Evolutionary conservation across 108 stramenopile species (phyloP), one percentile per base, ranked within the genome.

Genomic region (Aureococcus anophagefferens): DNA sequence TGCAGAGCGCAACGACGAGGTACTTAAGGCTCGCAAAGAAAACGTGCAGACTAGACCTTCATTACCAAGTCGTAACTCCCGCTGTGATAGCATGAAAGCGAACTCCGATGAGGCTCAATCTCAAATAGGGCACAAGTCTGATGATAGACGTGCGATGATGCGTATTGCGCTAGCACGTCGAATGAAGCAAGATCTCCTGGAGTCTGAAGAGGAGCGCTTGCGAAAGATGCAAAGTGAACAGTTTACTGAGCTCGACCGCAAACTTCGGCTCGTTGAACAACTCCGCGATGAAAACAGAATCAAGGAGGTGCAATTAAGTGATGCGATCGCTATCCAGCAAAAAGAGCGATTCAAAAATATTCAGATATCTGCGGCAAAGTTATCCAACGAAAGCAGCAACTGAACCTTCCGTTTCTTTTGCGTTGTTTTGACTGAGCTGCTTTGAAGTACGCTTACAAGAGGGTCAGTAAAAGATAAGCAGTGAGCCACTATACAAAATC

Each of bases 281-380:
- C 78, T 80, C n/a, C 74, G 81, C 31, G 63, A 78, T 32, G 77
- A 82, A 62, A 79, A 82, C 66, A 40, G 77, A 18, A 44, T 78
- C 33, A 76, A 72, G 44, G 75, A 40, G 37, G 7, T 9, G 7
- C 37, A 40, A 11, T 11, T 40, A 4, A 4, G 11, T 11, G 37
- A 40, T 4, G 37, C 37, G 11, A 40, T 40, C 37, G 11, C 37
- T 11, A 4, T 9, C 4, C 37, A 40, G 7, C 37, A 40, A 11
- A 11, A 4, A 4, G 7, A 40, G 11, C 37, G 37, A 4, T 40
- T 40, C 37, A 40, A 40, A 11, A 40, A 40, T 11, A 40, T 40
- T 11, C 37, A 40, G 11, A 4, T 40, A 4, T 40, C 37, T n/a
- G n/a, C n/a, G n/a, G n/a, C n/a, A n/a, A n/a, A n/a, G n/a, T n/a